Percentiles rank a stretch among this genome's conserved stretches.
Evolutionary conservation across 2,329 filamentous ascomycete genomes (phyloP).

Genomic region (Penicillium freii): DNA sequence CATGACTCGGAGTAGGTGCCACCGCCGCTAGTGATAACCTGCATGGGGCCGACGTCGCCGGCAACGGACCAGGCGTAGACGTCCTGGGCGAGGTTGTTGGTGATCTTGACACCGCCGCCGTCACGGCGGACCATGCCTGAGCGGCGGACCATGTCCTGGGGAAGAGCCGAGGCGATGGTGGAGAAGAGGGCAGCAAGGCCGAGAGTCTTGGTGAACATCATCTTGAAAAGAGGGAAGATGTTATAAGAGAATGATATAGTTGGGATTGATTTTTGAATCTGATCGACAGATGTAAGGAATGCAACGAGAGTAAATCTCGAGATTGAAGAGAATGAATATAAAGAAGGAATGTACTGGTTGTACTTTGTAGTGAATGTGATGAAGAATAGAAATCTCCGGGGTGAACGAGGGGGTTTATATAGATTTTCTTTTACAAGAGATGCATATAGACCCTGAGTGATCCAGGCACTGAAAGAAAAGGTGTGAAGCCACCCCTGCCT

Average conservation of each 20-base stretch:
- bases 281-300: slow-evolving; percentile 27
- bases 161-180: slow-evolving; percentile 32
- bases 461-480: neutral
- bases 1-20: slow-evolving; percentile 37
- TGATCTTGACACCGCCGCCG: slow-evolving; percentile 35
- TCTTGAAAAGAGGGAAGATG: slow-evolving; percentile 21
- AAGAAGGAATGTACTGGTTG: slow-evolving; percentile 19
- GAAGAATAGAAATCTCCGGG: slow-evolving; percentile 7
- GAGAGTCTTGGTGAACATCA: slow-evolving; percentile 41
- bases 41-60: slow-evolving; percentile 35
- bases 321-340: slow-evolving; percentile 20
- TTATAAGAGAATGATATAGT: slow-evolving; percentile 10
- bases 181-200: slow-evolving; percentile 34
- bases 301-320: slow-evolving; percentile 27
- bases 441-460: neutral
- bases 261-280: slow-evolving; percentile 12
- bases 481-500: slow-evolving; percentile 3
- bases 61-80: slow-evolving; percentile 45
- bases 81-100: slow-evolving; percentile 39
- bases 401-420: slow-evolving; percentile 21
- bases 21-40: slow-evolving; percentile 34
- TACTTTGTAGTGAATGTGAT: slow-evolving; percentile 18
- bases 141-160: slow-evolving; percentile 29
- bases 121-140: slow-evolving; percentile 17
- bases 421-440: slow-evolving; percentile 9